phyloP scores from a whole-genome alignment of 202 grass and related monocot species.

The Zizania palustris region DNA sequence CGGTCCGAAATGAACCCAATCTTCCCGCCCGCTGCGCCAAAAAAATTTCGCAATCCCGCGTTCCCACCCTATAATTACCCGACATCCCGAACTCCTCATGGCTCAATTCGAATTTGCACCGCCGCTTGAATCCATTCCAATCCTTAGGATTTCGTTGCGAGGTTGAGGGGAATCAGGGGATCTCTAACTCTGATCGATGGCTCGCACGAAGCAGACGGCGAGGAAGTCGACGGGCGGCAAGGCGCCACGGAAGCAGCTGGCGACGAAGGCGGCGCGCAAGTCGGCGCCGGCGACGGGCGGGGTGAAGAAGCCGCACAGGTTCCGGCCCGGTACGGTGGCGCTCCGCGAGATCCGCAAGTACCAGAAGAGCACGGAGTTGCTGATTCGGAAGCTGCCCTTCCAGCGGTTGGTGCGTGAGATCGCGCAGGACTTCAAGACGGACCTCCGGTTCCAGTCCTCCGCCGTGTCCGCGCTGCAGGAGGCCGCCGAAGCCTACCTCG shows the following conservation, averaged over 20 bases:
- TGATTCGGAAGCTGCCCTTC: slow-evolving; percentile 86
- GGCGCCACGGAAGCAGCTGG: slow-evolving; percentile 90
- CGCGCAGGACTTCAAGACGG: slow-evolving; percentile 92
- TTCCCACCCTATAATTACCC: not conserved
- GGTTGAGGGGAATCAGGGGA: too few species aligned
- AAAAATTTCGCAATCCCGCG: slow-evolving; percentile 34
- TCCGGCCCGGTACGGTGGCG: slow-evolving; percentile 69
- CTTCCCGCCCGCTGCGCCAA: not conserved
- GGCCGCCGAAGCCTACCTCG: slow-evolving; percentile 75
- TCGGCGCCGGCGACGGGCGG: slow-evolving; percentile 79
- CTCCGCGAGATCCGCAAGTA: slow-evolving; percentile 84
- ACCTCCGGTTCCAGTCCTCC: slow-evolving; percentile 75
- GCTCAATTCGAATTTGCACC: not conserved
- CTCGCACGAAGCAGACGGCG: slow-evolving; percentile 86
- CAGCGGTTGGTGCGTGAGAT: slow-evolving; percentile 83
- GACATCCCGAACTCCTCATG: not conserved
- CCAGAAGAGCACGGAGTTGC: slow-evolving; percentile 96
- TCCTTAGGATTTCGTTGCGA: not conserved
- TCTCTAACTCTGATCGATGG: slow-evolving; percentile 39
- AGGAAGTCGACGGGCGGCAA: slow-evolving; percentile 84
- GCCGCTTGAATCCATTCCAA: slow-evolving; percentile 7
- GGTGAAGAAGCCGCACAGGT: slow-evolving; percentile 90
- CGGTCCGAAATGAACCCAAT: slow-evolving; percentile 22
- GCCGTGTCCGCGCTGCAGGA: slow-evolving; percentile 74
- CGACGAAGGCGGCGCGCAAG: slow-evolving; percentile 86